Evolutionary conservation across 805 yeast species (phyloP).

Genomic region (Peterozyma xylosa): DNA sequence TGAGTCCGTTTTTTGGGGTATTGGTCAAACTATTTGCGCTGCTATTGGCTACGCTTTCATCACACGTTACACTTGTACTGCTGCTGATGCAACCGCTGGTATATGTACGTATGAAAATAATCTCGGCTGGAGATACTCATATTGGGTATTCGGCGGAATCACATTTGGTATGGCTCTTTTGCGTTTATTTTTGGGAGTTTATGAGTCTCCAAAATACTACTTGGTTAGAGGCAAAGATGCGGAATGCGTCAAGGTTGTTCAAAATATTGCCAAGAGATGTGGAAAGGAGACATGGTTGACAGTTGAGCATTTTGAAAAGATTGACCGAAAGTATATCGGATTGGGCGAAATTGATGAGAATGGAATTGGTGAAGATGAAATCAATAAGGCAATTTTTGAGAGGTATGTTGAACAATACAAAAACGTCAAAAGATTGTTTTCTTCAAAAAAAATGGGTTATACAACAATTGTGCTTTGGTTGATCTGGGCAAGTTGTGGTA

Average conservation of each 20-base stretch:
- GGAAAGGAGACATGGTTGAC: conserved; percentile 16
- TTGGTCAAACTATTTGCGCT: conserved; percentile 27
- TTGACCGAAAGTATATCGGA: conserved; percentile 18
- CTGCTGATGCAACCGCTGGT: conserved; percentile 16
- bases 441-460: conserved; percentile 21
- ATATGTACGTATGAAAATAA: conserved; percentile 22
- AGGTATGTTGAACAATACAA: conserved; percentile 19
- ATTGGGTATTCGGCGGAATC: conserved; percentile 27
- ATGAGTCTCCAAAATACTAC: conserved; percentile 28
- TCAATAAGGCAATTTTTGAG: conserved; percentile 15
- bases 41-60: conserved; percentile 28
- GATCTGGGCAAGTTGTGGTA: conserved; percentile 31
- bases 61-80: conserved; percentile 27
- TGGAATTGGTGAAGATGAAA: conserved; percentile 14
- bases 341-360: conserved; percentile 2
- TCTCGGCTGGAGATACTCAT: conserved; percentile 31
- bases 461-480: conserved; percentile 27
- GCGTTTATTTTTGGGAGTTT: conserved; percentile 19
- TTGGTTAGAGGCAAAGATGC: conserved; percentile 26
- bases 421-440: conserved; percentile 28
- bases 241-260: conserved; percentile 21
- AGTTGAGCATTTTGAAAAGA: conserved; percentile 16
- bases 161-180: conserved; percentile 24
- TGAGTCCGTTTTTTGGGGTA: conserved; percentile 29
- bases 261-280: conserved; percentile 28